Percentiles rank a stretch among this genome's conserved stretches.
phyloP scores from a whole-genome alignment of 2,329 filamentous ascomycete species.

The Talaromyces verruculosus region DNA sequence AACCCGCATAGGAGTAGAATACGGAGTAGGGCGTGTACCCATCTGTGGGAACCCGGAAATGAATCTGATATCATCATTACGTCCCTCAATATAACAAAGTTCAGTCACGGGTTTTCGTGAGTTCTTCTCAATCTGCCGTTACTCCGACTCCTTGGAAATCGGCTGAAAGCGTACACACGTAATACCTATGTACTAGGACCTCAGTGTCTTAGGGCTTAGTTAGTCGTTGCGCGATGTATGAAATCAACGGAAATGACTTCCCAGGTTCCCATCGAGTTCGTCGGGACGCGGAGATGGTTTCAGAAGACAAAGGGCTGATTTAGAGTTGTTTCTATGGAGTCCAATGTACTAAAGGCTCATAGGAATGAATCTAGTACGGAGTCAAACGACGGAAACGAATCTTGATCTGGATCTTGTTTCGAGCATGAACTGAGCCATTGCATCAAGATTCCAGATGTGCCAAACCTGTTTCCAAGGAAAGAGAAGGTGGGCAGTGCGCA shows the following conservation, averaged over 20 bases:
- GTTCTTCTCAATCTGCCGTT: background rate
- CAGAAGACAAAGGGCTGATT: background rate
- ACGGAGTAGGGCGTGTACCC: background rate
- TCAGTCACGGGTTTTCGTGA: background rate
- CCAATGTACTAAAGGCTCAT: background rate
- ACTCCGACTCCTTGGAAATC: background rate
- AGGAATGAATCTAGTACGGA: background rate
- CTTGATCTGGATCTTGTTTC: background rate
- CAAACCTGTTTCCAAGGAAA: background rate
- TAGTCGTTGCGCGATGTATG: background rate
- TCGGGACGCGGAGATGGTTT: background rate
- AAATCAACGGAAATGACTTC: background rate
- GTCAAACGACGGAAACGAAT: background rate
- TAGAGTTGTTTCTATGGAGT: background rate
- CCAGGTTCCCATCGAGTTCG: background rate
- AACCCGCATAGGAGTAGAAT: background rate
- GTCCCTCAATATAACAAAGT: background rate
- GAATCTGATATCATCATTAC: conserved; percentile 8
- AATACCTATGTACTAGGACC: background rate
- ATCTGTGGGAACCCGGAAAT: background rate
- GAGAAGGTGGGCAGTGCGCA: background rate
- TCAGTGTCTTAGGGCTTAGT: no score
- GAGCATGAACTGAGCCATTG: background rate
- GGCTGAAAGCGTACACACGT: background rate
- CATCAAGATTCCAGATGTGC: background rate